Base-by-base conservation (phyloP, 2,329 filamentous ascomycete genomes). In the Xylaria sp. region DNA sequence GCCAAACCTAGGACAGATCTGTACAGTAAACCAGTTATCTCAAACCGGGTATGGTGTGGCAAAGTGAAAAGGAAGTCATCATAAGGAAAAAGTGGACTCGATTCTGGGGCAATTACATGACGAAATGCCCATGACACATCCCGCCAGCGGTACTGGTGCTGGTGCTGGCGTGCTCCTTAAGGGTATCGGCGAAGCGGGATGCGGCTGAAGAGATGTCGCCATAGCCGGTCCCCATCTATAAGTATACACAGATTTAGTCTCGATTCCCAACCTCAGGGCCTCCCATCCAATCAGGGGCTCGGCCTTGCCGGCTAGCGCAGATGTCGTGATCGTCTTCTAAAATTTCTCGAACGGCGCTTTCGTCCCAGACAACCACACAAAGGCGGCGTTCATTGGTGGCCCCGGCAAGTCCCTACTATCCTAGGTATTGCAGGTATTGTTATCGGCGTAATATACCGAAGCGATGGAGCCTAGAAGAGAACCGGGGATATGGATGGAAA, bases 321-420 rank as follows among this genome's bases (percentile, higher is more conserved):
- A 80, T 80, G 75, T 79, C 78, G 79, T 80, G 78, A 80, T 80
- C 74, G 61, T 65, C 74, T 70, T 74, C 72, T 72, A 74, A 75
- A 76, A 74, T 77, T 77, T 73, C 74, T 73, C 72, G 61, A 69
- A 57, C 61, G 32, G 45, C 65, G 61, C 56, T 30, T 42, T 19
- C 30, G 11, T 27, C n/a, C 30, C 39, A 55, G 21, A 53, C 60
- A 9, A 51, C 32, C 53, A 55, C 53, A 11, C 61, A 53, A 42
- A 64, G 61, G 39, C 24, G 14, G 50, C 53, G 50, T 17, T 56
- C 39, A 24, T 56, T 66, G 8, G 36, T 3, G 3, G 48, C 36
- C 7, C 56, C 56, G 61, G 64, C 39, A 64, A 4, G 8, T 50
- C n/a, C 51, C 57, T 4, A 8, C 45, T 24, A 27, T 27, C 4